These are phyloP conservation scores for Monotropa hypopitys DNA, from an alignment of 179 eudicot species.

Conservation along the genomic window DNA sequence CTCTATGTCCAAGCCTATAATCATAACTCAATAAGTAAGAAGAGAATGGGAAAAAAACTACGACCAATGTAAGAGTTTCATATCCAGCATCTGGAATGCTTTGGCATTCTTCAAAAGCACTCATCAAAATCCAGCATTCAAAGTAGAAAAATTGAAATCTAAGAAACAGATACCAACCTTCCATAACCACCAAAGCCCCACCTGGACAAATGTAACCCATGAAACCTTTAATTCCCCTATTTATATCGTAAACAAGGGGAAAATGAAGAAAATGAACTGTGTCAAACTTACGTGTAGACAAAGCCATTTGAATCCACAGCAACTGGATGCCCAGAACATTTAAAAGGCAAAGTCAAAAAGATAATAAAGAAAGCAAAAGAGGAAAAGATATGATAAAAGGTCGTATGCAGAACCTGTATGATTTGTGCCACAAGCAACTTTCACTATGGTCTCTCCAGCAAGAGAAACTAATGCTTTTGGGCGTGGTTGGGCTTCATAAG, in stretches of 20 bases:
- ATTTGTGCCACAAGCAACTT: slow-evolving; percentile 94
- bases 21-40: neutral
- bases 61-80: neutral
- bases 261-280: neutral
- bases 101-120: neutral
- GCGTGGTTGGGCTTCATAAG: slow-evolving; percentile 87
- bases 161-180: slow-evolving; percentile 59
- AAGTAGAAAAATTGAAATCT: neutral
- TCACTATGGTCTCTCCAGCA: slow-evolving; percentile 70
- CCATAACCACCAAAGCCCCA: slow-evolving; percentile 99
- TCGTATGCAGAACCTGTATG: slow-evolving; percentile 55
- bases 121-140: neutral
- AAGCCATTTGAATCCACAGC: slow-evolving; percentile 89
- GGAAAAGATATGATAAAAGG: neutral
- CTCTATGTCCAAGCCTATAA: slow-evolving; percentile 86
- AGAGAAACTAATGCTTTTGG: slow-evolving; percentile 70
- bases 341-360: neutral
- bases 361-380: neutral
- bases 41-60: neutral
- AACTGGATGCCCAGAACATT: slow-evolving; percentile 34
- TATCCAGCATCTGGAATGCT: neutral
- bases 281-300: slow-evolving; percentile 86
- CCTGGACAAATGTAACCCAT: slow-evolving; percentile 23
- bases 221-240: neutral
- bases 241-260: neutral